Conservation (phyloP, 176 grass and related monocot species). For the Aegilops speltoides region DNA sequence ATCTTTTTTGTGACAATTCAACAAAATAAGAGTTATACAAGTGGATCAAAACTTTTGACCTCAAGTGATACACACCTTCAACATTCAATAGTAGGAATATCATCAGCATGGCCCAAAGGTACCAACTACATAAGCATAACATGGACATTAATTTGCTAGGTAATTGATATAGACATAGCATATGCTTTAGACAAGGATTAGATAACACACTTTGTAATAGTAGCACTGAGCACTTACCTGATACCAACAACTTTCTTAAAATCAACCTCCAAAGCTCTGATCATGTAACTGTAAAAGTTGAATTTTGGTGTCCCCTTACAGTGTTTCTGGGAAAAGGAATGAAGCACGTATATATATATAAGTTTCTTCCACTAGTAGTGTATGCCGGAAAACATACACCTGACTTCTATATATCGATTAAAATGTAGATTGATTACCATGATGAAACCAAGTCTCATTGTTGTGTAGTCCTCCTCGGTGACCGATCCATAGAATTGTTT, state of each 20-base stretch:
- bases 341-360: background rate
- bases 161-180: background rate
- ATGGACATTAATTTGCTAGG: background rate
- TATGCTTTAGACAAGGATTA: background rate
- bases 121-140: constrained; percentile 60
- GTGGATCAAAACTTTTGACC: background rate
- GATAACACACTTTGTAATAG: background rate
- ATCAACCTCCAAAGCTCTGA: constrained; percentile 74
- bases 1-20: background rate
- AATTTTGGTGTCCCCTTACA: constrained; percentile 70
- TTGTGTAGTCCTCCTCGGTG: constrained; percentile 66
- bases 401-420: background rate
- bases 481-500: constrained; percentile 87
- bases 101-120: constrained; percentile 84
- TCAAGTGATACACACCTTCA: constrained; percentile 41
- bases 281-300: constrained; percentile 87
- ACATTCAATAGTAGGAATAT: constrained; percentile 83
- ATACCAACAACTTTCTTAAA: constrained; percentile 93
- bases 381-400: background rate
- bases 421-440: constrained; percentile 43
- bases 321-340: constrained; percentile 49
- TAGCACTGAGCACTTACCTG: constrained; percentile 43
- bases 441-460: constrained; percentile 86
- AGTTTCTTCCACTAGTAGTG: background rate
- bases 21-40: background rate